A percentile compares a stretch with the other conserved stretches of the same genome.
Conservation (phyloP, 257 asterid genomes). For the Pogostemon cablin region DNA sequence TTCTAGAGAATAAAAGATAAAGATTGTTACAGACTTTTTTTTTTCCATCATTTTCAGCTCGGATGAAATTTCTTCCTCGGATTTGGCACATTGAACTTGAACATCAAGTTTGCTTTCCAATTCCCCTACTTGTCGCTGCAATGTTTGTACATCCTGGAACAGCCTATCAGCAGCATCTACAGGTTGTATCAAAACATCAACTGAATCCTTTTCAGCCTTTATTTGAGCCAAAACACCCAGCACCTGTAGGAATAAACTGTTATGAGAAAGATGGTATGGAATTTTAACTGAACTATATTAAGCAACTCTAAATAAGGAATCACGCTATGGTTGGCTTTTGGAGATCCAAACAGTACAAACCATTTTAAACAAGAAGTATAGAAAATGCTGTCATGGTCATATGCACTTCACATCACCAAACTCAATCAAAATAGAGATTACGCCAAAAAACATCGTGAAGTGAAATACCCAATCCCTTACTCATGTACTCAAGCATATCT, state of each 20-base stretch:
- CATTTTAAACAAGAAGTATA: slow-evolving; percentile 20
- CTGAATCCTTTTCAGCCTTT: slow-evolving; percentile 78
- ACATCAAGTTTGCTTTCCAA: slow-evolving; percentile 80
- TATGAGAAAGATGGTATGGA: slow-evolving; percentile 10
- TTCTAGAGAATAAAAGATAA: slow-evolving; percentile 26
- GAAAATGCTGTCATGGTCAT: neutral
- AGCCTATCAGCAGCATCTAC: slow-evolving; percentile 83
- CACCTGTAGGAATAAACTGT: slow-evolving; percentile 49
- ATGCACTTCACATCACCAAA: neutral
- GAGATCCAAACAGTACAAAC: slow-evolving; percentile 13
- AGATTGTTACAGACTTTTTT: slow-evolving; percentile 47
- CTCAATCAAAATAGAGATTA: neutral
- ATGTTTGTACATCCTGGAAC: slow-evolving; percentile 66
- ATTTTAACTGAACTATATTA: neutral
- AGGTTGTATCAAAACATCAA: slow-evolving; percentile 79
- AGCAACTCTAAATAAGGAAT: slow-evolving; percentile 3
- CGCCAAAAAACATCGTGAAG: slow-evolving; percentile 1
- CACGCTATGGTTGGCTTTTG: neutral
- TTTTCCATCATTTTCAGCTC: slow-evolving; percentile 67
- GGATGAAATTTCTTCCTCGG: slow-evolving; percentile 61
- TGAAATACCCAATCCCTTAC: neutral
- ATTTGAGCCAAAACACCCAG: slow-evolving; percentile 88
- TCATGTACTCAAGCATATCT: neutral
- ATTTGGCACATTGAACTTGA: slow-evolving; percentile 73
- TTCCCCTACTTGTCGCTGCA: slow-evolving; percentile 71